These are phyloP conservation scores for Pyropia haitanensis DNA, from an alignment of 23 red algal species.

Conservation along the genomic window DNA sequence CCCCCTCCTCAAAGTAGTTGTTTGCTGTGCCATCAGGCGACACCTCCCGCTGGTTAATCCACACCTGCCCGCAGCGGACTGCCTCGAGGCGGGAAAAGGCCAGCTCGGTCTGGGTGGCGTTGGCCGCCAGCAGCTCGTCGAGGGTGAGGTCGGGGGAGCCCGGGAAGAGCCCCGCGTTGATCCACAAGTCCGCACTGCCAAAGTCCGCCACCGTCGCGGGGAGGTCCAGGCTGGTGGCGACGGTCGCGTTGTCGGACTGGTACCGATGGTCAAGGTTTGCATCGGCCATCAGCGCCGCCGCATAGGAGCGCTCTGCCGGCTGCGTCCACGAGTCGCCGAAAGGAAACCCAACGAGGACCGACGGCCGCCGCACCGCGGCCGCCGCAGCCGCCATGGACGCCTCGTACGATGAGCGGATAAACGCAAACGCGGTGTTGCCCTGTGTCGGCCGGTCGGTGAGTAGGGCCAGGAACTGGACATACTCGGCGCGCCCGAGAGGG, in stretches of 20 bases:
- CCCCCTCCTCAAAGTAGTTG: slow-evolving; percentile 14
- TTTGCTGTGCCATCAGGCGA: slow-evolving; percentile 1
- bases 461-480: background rate
- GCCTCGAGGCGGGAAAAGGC: background rate
- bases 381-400: background rate
- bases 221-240: background rate
- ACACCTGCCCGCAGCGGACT: slow-evolving; percentile 14
- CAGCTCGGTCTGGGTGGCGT: background rate
- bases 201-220: background rate
- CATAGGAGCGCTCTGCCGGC: background rate
- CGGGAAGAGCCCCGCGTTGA: slow-evolving; percentile 1
- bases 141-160: slow-evolving; percentile 2
- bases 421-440: background rate
- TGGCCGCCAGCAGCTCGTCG: background rate
- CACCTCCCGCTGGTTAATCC: background rate
- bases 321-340: background rate
- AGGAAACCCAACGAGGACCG: no score
- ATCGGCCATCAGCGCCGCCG: slow-evolving; percentile 1
- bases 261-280: slow-evolving; percentile 8
- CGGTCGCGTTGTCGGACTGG: background rate
- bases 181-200: slow-evolving; percentile 9
- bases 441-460: background rate
- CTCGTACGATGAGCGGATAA: background rate
- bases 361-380: no score
- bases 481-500: slow-evolving; percentile 1